Evolutionary conservation across 2,329 filamentous ascomycete species (phyloP).

Genomic region (Pestalotiopsis fici): DNA sequence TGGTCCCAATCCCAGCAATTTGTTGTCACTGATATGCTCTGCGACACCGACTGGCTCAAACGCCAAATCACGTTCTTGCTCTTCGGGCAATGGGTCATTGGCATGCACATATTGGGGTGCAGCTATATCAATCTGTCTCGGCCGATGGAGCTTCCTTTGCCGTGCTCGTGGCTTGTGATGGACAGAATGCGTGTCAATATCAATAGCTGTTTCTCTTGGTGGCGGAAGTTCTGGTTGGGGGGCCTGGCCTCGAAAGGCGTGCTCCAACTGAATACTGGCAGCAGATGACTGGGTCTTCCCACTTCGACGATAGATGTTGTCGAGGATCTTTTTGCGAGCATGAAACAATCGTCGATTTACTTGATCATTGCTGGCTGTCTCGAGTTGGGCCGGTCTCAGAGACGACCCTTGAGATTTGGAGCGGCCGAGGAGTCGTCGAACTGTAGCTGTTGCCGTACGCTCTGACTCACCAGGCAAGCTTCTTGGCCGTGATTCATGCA

Average conservation of each 20-base stretch:
- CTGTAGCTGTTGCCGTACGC: background rate
- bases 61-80: constrained; percentile 19
- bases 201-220: constrained; percentile 8
- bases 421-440: constrained; percentile 11
- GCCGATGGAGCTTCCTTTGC: constrained; percentile 44
- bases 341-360: constrained; percentile 43
- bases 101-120: constrained; percentile 55
- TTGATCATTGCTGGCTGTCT: constrained; percentile 42
- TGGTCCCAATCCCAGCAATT: constrained; percentile 56
- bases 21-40: constrained; percentile 26
- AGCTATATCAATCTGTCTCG: constrained; percentile 46
- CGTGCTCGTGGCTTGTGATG: constrained; percentile 13
- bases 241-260: constrained; percentile 27
- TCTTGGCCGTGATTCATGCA: background rate
- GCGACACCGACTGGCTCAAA: constrained; percentile 18
- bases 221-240: constrained; percentile 15
- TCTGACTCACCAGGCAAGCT: background rate
- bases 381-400: constrained; percentile 56
- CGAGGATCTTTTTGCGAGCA: constrained; percentile 53
- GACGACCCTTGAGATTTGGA: constrained; percentile 15
- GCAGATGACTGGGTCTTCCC: constrained; percentile 26
- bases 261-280: constrained; percentile 34
- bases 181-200: constrained; percentile 8
- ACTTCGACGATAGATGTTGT: constrained; percentile 51
- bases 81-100: constrained; percentile 49